Conservation (phyloP, 768 basidiomycete species). For the Dioszegia aurantiaca region DNA sequence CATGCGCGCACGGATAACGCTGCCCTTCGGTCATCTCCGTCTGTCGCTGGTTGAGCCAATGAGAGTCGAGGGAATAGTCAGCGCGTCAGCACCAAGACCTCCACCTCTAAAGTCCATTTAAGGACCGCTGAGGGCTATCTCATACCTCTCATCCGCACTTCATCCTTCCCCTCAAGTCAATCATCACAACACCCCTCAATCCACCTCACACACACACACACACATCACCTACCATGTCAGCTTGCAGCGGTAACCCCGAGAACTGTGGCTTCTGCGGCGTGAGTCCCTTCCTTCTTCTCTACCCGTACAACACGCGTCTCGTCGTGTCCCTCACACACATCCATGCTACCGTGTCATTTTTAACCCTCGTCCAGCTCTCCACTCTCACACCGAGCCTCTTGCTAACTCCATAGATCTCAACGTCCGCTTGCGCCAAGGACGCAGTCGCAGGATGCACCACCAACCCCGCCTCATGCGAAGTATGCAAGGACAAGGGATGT, state of each 20-base stretch:
- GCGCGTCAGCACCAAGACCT: background rate
- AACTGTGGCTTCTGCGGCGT: conserved; percentile 47
- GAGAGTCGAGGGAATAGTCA: background rate
- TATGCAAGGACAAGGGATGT: conserved; percentile 41
- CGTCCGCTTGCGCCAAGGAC: conserved; percentile 35
- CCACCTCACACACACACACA: conserved; percentile 4
- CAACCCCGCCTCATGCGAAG: conserved; percentile 35
- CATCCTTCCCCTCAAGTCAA: too few relatives aligned
- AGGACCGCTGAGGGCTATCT: background rate
- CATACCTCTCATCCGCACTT: background rate
- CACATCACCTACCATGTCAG: conserved; percentile 27
- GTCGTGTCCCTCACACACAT: background rate
- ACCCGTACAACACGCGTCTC: background rate
- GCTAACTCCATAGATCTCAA: conserved; percentile 16
- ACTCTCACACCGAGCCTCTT: too few relatives aligned
- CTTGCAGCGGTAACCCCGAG: conserved; percentile 40
- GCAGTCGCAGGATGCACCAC: conserved; percentile 40
- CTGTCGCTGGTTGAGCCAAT: background rate
- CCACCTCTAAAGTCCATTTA: background rate
- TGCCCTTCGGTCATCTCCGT: background rate
- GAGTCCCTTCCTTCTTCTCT: conserved; percentile 19
- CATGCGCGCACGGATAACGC: background rate
- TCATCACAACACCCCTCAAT: background rate
- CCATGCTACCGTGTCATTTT: background rate
- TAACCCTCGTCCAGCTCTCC: background rate